A percentile compares a stretch with the other conserved stretches of the same genome.
These are phyloP conservation scores for Apiospora marii DNA, from an alignment of 2,329 filamentous ascomycete species.

Conservation along the genomic window DNA sequence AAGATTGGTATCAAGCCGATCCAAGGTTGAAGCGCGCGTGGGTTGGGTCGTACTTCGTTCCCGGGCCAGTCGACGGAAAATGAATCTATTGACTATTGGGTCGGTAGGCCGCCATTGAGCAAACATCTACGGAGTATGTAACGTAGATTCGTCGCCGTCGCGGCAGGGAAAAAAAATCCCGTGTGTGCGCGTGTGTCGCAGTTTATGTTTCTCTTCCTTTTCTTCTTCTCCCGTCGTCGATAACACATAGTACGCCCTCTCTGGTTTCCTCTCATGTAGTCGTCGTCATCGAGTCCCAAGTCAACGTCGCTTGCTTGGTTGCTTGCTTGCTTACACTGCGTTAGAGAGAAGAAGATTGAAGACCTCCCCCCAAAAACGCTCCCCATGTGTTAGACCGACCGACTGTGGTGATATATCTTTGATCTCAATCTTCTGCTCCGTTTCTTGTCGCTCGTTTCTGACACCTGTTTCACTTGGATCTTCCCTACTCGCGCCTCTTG, in stretches of 20 bases:
- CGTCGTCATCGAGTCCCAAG: not conserved
- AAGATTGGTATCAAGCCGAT: not conserved
- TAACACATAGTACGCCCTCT: not conserved
- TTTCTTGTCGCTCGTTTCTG: constrained; percentile 19
- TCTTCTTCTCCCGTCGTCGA: not conserved
- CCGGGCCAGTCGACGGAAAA: constrained; percentile 7
- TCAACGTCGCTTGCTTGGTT: constrained; percentile 3
- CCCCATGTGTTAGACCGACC: constrained; percentile 1
- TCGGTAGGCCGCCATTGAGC: constrained; percentile 2
- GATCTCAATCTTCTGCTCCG: not conserved
- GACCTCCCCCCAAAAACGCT: not conserved
- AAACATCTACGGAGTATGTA: constrained; percentile 15
- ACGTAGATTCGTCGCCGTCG: constrained; percentile 9
- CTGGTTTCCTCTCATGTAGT: constrained; percentile 8
- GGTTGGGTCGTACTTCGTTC: constrained; percentile 1
- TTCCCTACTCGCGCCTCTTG: not conserved
- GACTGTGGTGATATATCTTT: not conserved
- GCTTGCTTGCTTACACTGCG: not conserved
- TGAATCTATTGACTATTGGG: constrained; percentile 9
- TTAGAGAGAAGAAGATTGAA: constrained; percentile 10
- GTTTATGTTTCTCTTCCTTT: not conserved
- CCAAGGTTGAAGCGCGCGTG: constrained; percentile 7
- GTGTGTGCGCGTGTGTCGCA: not conserved
- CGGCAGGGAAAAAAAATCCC: not conserved
- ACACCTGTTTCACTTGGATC: constrained; percentile 13